Base-by-base conservation (phyloP, 495 filamentous ascomycete genomes). In the Hypoxylon cercidicola region DNA sequence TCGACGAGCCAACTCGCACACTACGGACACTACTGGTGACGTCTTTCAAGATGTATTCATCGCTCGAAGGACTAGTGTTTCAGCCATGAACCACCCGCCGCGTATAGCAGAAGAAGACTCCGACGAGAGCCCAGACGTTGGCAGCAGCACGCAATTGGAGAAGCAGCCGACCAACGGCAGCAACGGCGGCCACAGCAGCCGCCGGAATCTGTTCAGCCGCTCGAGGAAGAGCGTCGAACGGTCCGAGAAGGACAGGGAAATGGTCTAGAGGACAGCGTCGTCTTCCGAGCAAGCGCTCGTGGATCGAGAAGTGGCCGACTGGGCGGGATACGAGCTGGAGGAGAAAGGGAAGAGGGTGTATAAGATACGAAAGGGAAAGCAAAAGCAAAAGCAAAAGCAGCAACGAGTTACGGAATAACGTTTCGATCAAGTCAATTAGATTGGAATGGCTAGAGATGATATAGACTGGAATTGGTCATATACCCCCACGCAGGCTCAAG, bases 11-110 rank as follows among this genome's bases (percentile, higher is more conserved):
- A 65, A 70, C 13, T 74, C 71, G 1, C 69, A 58, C 12, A 41
- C 57, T 4, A 12, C 40, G 6, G 71, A 68, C 11, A 59, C 55
- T 4, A 59, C 60, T 4, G 65, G 56, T 4, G 71, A 74, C 12
- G 51, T 74, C 28, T 74, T 56, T 57, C 71, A 74, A 37, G 71
- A 74, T 16, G 71, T 74, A 15, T 74, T 74, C 39, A 52, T 60
- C 4, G 45, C 59, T 25, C 71, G 71, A 15, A 69, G 47, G 53
- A 11, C 37, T 12, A 74, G 60, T 50, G 62, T 64, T 41, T 21
- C 69, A 0, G 25, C 18, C n/a, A 45, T 60, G 6, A 60, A 44
- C 11, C 66, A 62, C 13, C 71, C 71, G 0, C 71, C 71, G 1
- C 55, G 45, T 4, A 74, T 74, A 39, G 39, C 39, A 9, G 71